These are phyloP conservation scores for Gamsiella multidivaricata DNA, from an alignment of 192 early-diverging fungal species.

Conservation along the genomic window DNA sequence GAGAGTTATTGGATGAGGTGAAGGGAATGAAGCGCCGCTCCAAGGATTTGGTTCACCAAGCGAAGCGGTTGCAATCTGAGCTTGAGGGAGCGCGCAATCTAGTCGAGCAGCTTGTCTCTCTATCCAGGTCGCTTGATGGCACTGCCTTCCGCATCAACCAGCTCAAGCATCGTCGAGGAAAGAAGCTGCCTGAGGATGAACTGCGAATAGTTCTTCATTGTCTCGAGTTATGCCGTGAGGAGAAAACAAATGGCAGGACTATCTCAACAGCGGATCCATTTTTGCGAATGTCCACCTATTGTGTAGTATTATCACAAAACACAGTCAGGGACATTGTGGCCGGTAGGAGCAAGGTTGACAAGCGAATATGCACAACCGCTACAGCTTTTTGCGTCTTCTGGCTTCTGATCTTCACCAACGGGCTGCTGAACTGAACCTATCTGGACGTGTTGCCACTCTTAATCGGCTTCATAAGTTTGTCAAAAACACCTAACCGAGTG, in stretches of 20 bases:
- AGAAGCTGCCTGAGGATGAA: conserved; percentile 6
- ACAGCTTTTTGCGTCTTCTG: background rate
- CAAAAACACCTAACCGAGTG: background rate
- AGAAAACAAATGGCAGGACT: background rate
- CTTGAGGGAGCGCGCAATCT: too few species aligned
- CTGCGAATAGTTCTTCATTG: conserved; percentile 6
- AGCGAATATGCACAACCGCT: background rate
- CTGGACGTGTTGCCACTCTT: conserved; percentile 3
- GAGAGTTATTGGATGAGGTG: too few species aligned
- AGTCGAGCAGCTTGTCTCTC: too few species aligned
- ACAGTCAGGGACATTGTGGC: background rate
- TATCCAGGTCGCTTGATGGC: too few species aligned
- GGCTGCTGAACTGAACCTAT: background rate
- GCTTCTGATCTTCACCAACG: conserved; percentile 1
- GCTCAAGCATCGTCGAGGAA: conserved; percentile 6
- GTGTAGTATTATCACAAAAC: background rate
- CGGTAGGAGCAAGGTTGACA: background rate
- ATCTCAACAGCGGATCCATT: background rate
- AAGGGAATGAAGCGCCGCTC: too few species aligned
- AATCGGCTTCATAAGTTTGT: conserved; percentile 8
- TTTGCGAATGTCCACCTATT: background rate
- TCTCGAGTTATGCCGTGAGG: background rate
- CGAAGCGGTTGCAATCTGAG: too few species aligned
- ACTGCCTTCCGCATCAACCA: background rate
- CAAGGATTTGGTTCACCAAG: too few species aligned